These are phyloP conservation scores for Fusarium pseudoanthophilum DNA, from an alignment of 2,329 filamentous ascomycete genomes.

Conservation along the genomic window DNA sequence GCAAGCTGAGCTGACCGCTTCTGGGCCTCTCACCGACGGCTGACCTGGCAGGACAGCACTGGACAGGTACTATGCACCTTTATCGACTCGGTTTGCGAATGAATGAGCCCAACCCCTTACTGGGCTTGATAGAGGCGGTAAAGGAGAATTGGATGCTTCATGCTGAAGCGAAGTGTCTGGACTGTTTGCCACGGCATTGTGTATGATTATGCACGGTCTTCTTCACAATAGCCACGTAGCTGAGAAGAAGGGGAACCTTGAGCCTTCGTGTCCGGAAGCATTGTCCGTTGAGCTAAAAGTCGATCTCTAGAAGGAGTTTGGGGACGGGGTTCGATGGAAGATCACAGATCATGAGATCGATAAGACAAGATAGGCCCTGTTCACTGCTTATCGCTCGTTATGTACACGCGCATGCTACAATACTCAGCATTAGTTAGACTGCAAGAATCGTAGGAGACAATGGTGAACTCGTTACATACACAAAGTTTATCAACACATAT, in stretches of 20 bases:
- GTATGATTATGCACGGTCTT: conserved; percentile 1
- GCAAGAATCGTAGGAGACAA: conserved; percentile 12
- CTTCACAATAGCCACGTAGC: background rate
- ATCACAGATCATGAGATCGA: conserved; percentile 45
- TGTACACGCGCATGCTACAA: conserved; percentile 21
- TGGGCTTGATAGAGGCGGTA: conserved; percentile 30
- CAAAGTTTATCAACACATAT: conserved; percentile 16
- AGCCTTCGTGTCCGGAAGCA: conserved; percentile 22
- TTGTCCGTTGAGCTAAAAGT: conserved; percentile 22
- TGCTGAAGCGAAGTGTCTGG: conserved; percentile 21
- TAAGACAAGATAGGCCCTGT: conserved; percentile 24
- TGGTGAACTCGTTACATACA: conserved; percentile 23
- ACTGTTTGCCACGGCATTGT: background rate
- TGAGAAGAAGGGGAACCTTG: background rate
- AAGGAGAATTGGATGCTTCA: conserved; percentile 15
- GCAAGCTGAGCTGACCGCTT: conserved; percentile 38
- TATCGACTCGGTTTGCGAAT: background rate
- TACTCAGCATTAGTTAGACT: background rate
- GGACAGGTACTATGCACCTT: conserved; percentile 1
- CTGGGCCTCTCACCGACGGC: conserved; percentile 24
- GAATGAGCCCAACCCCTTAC: background rate
- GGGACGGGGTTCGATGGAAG: conserved; percentile 29
- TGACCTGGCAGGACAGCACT: conserved; percentile 20
- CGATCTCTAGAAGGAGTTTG: conserved; percentile 20
- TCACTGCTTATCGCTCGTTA: background rate